These are phyloP conservation scores for Suillus subalutaceus DNA, from an alignment of 768 basidiomycete genomes.

Conservation along the genomic window DNA sequence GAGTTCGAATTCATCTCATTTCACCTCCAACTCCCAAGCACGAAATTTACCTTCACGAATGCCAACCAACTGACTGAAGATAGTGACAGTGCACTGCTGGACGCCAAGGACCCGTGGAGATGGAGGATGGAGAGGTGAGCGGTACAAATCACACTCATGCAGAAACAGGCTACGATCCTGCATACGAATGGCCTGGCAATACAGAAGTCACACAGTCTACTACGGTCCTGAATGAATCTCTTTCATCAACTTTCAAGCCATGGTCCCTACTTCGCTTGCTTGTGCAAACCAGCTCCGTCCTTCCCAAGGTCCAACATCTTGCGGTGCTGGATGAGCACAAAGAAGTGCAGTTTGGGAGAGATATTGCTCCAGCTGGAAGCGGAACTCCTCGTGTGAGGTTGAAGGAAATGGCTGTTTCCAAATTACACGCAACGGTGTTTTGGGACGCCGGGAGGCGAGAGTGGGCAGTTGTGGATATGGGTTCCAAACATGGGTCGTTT, in stretches of 20 bases:
- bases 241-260: constrained; percentile 25
- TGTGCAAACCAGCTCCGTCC: constrained; percentile 42
- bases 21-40: constrained; percentile 4
- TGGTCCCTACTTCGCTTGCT: constrained; percentile 40
- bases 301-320: constrained; percentile 53
- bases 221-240: constrained; percentile 14
- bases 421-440: constrained; percentile 75
- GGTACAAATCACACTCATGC: constrained; percentile 7
- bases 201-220: constrained; percentile 9
- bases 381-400: constrained; percentile 67
- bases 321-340: constrained; percentile 64
- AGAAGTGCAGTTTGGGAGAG: constrained; percentile 77
- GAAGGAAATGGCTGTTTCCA: constrained; percentile 85
- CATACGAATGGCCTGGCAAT: constrained; percentile 63
- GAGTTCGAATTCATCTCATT: constrained; percentile 16
- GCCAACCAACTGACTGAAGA: constrained; percentile 3
- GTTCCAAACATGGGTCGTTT: constrained; percentile 84
- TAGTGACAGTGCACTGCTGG: neutral
- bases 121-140: constrained; percentile 21
- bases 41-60: constrained; percentile 4
- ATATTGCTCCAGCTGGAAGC: constrained; percentile 53
- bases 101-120: constrained; percentile 11
- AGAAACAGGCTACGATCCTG: constrained; percentile 45
- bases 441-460: constrained; percentile 61
- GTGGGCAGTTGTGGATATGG: constrained; percentile 85